Evolutionary conservation across 2,329 filamentous ascomycete species (phyloP), one percentile per base, ranked within the genome.

Genomic region (Fusarium denticulatum): DNA sequence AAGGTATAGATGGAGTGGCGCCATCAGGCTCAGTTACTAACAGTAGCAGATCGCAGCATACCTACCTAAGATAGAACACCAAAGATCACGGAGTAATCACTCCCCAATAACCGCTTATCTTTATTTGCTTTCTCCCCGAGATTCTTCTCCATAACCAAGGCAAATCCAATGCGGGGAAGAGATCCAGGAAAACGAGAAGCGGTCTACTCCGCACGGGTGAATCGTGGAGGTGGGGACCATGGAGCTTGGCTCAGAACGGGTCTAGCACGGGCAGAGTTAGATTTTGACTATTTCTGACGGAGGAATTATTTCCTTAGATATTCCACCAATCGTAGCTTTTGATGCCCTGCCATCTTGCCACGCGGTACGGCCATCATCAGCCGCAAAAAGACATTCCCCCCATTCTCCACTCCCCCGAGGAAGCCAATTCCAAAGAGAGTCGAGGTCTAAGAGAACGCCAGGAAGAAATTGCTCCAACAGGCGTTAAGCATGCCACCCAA

Each of bases 171-270:
- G 71, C 71, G 71, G 71, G 71, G 71, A 74, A 72, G 61, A 70
- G 45, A 32, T 50, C 65, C 64, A 49, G 65, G 53, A 40, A 56
- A 59, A 69, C 28, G 39, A 56, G 43, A 61, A 64, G 58, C 53
- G 37, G 71, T 46, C 70, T 74, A 74, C 71, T 74, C 71, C 71
- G 71, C 71, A 74, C 68, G 64, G 71, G 24, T 52, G 62, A 58
- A 64, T 71, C 67, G 67, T 69, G 71, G 71, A 72, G 71, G 56
- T 52, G 65, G 65, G 52, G 58, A 39, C 40, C 18, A 26, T 34
- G 39, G 55, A 63, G 26, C 42, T 43, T 47, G 65, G 47, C 55
- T 46, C 42, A 43, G 39, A 64, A 50, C 65, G 67, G 65, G 52
- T 59, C 65, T 69, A 69, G 67, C 36, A 69, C 65, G 65, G 52